Evolutionary conservation across 2,329 filamentous ascomycete species (phyloP).

Genomic region (Colletotrichum gloeosporioides): DNA sequence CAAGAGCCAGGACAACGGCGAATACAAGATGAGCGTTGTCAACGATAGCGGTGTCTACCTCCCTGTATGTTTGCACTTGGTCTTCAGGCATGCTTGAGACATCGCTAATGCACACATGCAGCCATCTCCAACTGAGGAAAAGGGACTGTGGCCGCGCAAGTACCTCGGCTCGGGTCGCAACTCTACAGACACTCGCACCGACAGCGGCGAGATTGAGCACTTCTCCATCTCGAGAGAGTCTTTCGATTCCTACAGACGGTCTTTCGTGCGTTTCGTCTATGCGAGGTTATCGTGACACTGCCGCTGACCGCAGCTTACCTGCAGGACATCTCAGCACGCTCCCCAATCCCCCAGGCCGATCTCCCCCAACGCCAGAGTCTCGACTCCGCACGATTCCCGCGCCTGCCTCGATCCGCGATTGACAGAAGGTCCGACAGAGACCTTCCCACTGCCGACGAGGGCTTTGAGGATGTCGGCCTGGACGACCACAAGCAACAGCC

Average conservation of each 20-base stretch:
- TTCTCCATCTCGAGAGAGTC: slow-evolving; percentile 97
- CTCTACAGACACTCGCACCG: slow-evolving; percentile 59
- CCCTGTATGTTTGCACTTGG: slow-evolving; percentile 64
- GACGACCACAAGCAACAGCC: slow-evolving; percentile 69
- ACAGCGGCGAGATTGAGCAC: slow-evolving; percentile 83
- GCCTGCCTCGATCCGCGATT: slow-evolving; percentile 66
- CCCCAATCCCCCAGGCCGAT: slow-evolving; percentile 70
- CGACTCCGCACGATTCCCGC: slow-evolving; percentile 73
- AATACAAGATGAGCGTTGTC: slow-evolving; percentile 89
- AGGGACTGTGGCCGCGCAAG: slow-evolving; percentile 74
- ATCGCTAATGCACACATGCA: slow-evolving; percentile 41
- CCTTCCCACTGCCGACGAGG: slow-evolving; percentile 73
- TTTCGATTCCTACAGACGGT: slow-evolving; percentile 94
- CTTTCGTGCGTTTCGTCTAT: slow-evolving; percentile 75
- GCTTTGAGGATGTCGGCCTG: slow-evolving; percentile 89
- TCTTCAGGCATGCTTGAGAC: slow-evolving; percentile 18
- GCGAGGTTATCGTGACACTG: background rate
- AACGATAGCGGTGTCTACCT: slow-evolving; percentile 95
- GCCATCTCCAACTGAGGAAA: slow-evolving; percentile 90
- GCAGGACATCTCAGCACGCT: slow-evolving; percentile 89
- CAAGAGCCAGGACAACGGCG: slow-evolving; percentile 67
- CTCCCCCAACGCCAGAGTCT: slow-evolving; percentile 76
- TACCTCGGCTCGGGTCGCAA: slow-evolving; percentile 53
- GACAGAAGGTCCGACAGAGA: slow-evolving; percentile 63
- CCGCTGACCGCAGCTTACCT: background rate